Evolutionary conservation across 2,329 filamentous ascomycete genomes (phyloP), one percentile per base, ranked within the genome.

Genomic region (Cladosporium sp.): DNA sequence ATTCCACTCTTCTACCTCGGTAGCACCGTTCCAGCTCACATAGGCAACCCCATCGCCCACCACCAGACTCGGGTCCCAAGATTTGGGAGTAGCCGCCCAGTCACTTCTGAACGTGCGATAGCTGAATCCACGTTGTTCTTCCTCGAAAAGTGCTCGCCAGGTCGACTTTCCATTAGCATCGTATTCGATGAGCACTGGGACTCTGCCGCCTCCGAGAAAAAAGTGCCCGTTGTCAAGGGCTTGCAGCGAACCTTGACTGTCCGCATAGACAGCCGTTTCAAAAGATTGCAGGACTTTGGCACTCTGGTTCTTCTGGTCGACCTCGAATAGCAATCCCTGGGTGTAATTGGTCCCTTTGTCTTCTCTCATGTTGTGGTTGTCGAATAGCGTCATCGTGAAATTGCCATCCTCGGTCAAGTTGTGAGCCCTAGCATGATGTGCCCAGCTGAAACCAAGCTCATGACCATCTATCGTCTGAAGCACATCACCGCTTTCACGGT

Each of bases 11-110:
- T 54, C 40, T 2, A 64, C 60, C 30, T 64, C 61, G 9, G 61
- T 64, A 12, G 62, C 62, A 7, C 61, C 62, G 43, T 64, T 64
- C 62, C 61, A 63, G 49, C 56, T 61, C 20, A 61, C 58, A 40
- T 58, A 63, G 12, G 24, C 50, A 13, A 17, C 48, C 6, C 27
- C 50, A 24, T 44, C 27, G 13, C 15, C 44, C 11, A 54, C 18
- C 15, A 43, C 40, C 7, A 51, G 36, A 43, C 40, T 47, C 1
- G 53, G 52, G 17, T 41, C 7, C 44, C 43, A 48, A 11, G 38
- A 18, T 27, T 22, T 37, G 1, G 59, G 61, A 11, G 52, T 60
- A 2, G 43, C 61, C 20, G 54, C 44, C 61, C 61, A 64, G 2
- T 32, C 30, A 27, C 56, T 34, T 52, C 62, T 61, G 48, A 57